Evolutionary conservation across 2,329 filamentous ascomycete genomes (phyloP).

Genomic region (Hymenoscyphus scutula): DNA sequence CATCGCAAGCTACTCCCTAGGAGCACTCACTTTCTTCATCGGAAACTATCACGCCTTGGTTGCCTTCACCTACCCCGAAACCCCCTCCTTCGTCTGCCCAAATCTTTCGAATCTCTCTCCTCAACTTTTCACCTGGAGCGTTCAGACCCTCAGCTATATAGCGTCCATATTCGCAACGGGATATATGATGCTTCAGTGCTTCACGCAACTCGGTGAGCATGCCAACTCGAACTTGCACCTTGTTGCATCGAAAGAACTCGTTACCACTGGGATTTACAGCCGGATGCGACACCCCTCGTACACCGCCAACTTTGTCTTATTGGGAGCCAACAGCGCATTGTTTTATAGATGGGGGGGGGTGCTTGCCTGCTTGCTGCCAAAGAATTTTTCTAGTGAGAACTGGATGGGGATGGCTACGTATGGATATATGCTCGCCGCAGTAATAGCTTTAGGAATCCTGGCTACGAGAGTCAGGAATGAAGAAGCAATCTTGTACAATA

Average conservation of each 20-base stretch:
- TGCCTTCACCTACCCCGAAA: background rate
- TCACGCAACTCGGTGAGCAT: slow-evolving; percentile 42
- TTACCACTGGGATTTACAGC: slow-evolving; percentile 16
- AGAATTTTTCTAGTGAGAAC: background rate
- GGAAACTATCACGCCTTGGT: background rate
- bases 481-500: slow-evolving; percentile 47
- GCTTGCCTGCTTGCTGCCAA: background rate
- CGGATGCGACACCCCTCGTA: slow-evolving; percentile 18
- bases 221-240: slow-evolving; percentile 52
- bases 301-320: background rate
- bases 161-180: slow-evolving; percentile 38
- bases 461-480: slow-evolving; percentile 37
- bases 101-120: background rate
- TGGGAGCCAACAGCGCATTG: slow-evolving; percentile 3
- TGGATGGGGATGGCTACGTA: background rate
- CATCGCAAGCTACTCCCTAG: background rate
- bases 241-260: slow-evolving; percentile 40
- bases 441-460: background rate
- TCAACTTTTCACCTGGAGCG: background rate
- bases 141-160: slow-evolving; percentile 24
- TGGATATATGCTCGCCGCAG: background rate
- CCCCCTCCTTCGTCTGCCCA: background rate
- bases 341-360: slow-evolving; percentile 4
- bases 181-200: slow-evolving; percentile 27
- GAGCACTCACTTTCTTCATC: slow-evolving; percentile 4